Percentiles rank a stretch among this genome's conserved stretches.
phyloP scores from a whole-genome alignment of 2,329 filamentous ascomycete species.

The Talaromyces verruculosus region DNA sequence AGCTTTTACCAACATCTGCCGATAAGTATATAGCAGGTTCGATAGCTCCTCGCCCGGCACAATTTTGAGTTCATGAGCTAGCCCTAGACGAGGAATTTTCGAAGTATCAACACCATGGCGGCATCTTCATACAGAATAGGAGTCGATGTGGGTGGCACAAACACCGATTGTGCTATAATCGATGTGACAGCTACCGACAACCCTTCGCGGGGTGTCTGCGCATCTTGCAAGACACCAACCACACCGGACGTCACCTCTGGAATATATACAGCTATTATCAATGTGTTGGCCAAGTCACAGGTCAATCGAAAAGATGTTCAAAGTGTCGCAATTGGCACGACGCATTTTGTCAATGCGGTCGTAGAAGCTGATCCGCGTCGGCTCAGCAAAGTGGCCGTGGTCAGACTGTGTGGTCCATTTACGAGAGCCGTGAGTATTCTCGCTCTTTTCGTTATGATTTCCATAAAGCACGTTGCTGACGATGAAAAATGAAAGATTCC shows the following conservation, averaged over 20 bases:
- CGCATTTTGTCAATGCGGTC: conserved; percentile 53
- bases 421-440: conserved; percentile 35
- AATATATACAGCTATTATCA: conserved; percentile 49
- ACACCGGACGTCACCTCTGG: conserved; percentile 54
- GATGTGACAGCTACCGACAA: conserved; percentile 42
- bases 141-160: conserved; percentile 42
- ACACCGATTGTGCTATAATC: conserved; percentile 49
- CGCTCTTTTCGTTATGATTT: too few relatives aligned
- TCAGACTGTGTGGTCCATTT: conserved; percentile 41
- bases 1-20: neutral
- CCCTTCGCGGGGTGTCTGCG: conserved; percentile 36
- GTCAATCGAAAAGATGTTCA: conserved; percentile 44
- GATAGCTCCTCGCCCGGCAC: neutral
- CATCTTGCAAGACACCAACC: conserved; percentile 52
- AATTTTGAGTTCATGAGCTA: conserved; percentile 3
- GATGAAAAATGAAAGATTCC: conserved; percentile 34
- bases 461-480: neutral
- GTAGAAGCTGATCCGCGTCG: conserved; percentile 48
- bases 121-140: conserved; percentile 44
- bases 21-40: conserved; percentile 12
- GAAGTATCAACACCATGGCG: neutral
- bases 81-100: neutral
- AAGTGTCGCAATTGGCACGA: conserved; percentile 53
- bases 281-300: conserved; percentile 42
- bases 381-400: conserved; percentile 48